Percentiles rank a stretch among this genome's conserved stretches.
phyloP scores from a whole-genome alignment of 768 basidiomycete genomes.

The Strobilomyces echinocephalus region DNA sequence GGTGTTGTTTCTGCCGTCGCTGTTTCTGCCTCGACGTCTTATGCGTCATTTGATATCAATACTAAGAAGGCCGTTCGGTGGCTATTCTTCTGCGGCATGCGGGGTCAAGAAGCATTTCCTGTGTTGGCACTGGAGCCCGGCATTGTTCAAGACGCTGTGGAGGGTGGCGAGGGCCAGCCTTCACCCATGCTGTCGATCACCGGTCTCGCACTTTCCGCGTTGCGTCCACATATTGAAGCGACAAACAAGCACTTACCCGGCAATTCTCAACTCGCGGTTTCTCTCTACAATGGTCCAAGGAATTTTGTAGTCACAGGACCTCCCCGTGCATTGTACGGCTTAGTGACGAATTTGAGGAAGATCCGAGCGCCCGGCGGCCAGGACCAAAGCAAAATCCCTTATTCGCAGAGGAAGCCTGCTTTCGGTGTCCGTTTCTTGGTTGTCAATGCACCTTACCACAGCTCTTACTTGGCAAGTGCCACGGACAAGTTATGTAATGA shows the following conservation, averaged over 20 bases:
- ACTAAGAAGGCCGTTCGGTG: constrained; percentile 81
- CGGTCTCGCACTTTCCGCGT: constrained; percentile 69
- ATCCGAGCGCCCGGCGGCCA: constrained; percentile 79
- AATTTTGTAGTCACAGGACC: constrained; percentile 94
- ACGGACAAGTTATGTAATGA: constrained; percentile 72
- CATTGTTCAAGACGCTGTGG: constrained; percentile 81
- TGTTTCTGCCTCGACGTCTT: constrained; percentile 73
- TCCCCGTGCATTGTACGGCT: constrained; percentile 85
- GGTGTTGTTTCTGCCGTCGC: constrained; percentile 93
- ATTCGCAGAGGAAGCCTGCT: constrained; percentile 90
- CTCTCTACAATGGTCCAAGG: constrained; percentile 89
- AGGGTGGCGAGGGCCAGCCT: constrained; percentile 90
- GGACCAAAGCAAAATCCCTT: constrained; percentile 92
- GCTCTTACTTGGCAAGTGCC: constrained; percentile 70
- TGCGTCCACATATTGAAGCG: constrained; percentile 76
- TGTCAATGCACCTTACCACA: constrained; percentile 97
- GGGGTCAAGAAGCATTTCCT: constrained; percentile 94
- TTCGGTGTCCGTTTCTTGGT: constrained; percentile 92
- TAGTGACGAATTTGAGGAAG: constrained; percentile 87
- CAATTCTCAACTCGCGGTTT: constrained; percentile 77
- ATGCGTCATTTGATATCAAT: constrained; percentile 72
- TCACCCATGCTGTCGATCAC: constrained; percentile 91
- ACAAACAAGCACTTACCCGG: constrained; percentile 82
- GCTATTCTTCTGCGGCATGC: constrained; percentile 90
- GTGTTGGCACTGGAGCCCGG: constrained; percentile 82